Percentiles rank a stretch among this genome's conserved stretches.
Evolutionary conservation across 768 basidiomycete species (phyloP).

Genomic region (Saitozyma podzolica): DNA sequence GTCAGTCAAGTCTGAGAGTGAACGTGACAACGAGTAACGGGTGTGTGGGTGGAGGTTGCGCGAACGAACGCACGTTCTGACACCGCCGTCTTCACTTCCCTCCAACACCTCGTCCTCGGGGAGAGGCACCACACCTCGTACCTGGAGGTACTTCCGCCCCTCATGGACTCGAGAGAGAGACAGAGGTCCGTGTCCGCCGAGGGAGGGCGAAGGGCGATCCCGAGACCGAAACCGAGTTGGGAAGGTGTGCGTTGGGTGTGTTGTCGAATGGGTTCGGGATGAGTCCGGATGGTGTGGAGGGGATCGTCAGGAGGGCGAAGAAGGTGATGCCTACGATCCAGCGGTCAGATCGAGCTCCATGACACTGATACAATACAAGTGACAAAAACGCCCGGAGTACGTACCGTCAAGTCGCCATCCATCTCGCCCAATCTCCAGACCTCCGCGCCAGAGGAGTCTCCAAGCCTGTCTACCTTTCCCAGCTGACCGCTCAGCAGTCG

Average conservation of each 20-base stretch:
- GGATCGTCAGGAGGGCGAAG: slow-evolving; percentile 37
- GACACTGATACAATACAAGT: neutral
- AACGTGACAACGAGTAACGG: neutral
- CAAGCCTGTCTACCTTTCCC: slow-evolving; percentile 27
- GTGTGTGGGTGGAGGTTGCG: neutral
- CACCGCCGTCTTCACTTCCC: slow-evolving; percentile 29
- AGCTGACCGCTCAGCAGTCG: slow-evolving; percentile 2
- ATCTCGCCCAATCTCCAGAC: slow-evolving; percentile 44
- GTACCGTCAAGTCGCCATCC: slow-evolving; percentile 47
- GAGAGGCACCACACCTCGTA: slow-evolving; percentile 40
- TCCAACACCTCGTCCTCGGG: slow-evolving; percentile 36
- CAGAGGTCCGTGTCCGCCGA: slow-evolving; percentile 48
- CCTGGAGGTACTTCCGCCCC: slow-evolving; percentile 44
- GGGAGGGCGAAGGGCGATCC: slow-evolving; percentile 37
- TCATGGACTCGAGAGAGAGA: slow-evolving; percentile 49
- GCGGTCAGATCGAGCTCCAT: neutral
- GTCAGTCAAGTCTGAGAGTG: neutral
- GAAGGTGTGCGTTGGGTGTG: slow-evolving; percentile 2
- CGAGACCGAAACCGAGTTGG: slow-evolving; percentile 1
- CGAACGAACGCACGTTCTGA: slow-evolving; percentile 39
- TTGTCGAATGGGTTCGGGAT: slow-evolving; percentile 42
- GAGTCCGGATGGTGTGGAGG: slow-evolving; percentile 26
- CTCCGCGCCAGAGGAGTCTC: slow-evolving; percentile 50
- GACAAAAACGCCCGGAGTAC: neutral
- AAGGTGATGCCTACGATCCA: slow-evolving; percentile 36